phyloP scores from a whole-genome alignment of 495 filamentous ascomycete genomes.

The Opeltia flavorubescens region DNA sequence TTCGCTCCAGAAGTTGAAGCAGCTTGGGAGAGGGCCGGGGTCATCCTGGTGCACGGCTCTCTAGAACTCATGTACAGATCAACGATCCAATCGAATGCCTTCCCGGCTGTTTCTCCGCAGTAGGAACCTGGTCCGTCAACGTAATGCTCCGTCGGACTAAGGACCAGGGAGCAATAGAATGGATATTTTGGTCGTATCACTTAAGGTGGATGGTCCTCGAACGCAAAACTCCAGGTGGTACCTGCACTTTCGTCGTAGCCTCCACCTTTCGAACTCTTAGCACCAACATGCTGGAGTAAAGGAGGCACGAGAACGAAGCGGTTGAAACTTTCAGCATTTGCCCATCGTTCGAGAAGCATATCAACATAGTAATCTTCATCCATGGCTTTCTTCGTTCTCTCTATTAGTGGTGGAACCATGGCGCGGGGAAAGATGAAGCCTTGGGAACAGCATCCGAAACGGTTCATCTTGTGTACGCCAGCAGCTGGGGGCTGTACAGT shows the following conservation, averaged over 20 bases:
- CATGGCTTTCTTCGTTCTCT: conserved; percentile 4
- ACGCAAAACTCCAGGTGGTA: conserved; percentile 29
- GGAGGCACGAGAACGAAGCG: conserved; percentile 38
- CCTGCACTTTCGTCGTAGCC: conserved; percentile 14
- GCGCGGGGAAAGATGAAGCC: conserved; percentile 27
- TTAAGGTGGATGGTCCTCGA: conserved; percentile 21
- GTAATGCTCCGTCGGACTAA: no score
- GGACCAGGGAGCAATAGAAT: no score
- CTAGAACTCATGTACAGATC: no score
- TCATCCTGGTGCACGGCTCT: no score
- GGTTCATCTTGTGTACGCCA: conserved; percentile 33
- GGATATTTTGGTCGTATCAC: no score
- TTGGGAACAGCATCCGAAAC: conserved; percentile 37
- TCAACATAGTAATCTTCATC: conserved; percentile 25
- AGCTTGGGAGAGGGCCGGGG: no score
- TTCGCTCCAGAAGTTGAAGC: no score
- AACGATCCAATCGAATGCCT: no score
- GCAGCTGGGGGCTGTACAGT: conserved; percentile 21
- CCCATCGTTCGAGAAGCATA: conserved; percentile 33
- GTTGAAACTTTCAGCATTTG: conserved; percentile 20
- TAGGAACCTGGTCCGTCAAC: no score
- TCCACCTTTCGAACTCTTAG: conserved; percentile 21
- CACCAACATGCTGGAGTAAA: conserved; percentile 37
- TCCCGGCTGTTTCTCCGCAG: no score
- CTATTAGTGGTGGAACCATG: conserved; percentile 12